A percentile compares a stretch with the other conserved stretches of the same genome.
These are phyloP conservation scores for Penicillium dipodomyicola DNA, from an alignment of 495 filamentous ascomycete genomes.

Conservation along the genomic window DNA sequence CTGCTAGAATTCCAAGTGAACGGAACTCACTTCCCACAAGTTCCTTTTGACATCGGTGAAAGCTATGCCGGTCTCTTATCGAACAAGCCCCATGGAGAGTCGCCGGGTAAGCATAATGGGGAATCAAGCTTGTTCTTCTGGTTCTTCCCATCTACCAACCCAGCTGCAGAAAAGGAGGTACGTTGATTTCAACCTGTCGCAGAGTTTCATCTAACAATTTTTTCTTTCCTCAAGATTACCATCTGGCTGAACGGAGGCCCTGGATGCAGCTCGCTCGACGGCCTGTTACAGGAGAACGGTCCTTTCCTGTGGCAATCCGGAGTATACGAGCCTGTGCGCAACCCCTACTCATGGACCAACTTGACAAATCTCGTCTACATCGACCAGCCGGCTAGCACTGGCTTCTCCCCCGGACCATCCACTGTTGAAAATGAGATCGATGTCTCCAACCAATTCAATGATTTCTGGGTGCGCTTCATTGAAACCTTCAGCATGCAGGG, in stretches of 20 bases:
- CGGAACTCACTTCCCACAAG: conserved; percentile 65
- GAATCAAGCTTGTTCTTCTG: conserved; percentile 68
- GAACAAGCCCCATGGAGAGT: conserved; percentile 54
- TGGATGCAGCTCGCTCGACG: conserved; percentile 67
- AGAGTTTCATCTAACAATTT: not conserved
- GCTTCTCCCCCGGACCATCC: conserved; percentile 61
- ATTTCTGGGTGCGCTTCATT: conserved; percentile 69
- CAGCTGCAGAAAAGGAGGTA: conserved; percentile 58
- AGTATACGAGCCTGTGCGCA: conserved; percentile 59
- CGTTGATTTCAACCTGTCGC: conserved; percentile 33
- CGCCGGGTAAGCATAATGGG: conserved; percentile 55
- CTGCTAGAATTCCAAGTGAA: conserved; percentile 59
- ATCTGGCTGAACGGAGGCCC: conserved; percentile 73
- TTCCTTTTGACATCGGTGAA: conserved; percentile 74
- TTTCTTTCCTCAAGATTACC: conserved; percentile 48
- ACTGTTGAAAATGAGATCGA: conserved; percentile 64
- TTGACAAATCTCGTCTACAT: conserved; percentile 75
- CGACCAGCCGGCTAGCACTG: conserved; percentile 76
- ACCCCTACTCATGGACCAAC: conserved; percentile 69
- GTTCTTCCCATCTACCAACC: conserved; percentile 67
- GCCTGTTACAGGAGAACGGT: conserved; percentile 72
- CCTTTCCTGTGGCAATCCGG: conserved; percentile 74
- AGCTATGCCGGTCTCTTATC: conserved; percentile 72
- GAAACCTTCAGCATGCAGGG: conserved; percentile 62
- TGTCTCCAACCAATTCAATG: conserved; percentile 64